Conservation (phyloP, 768 basidiomycete genomes). For the Lentinula sp. region DNA sequence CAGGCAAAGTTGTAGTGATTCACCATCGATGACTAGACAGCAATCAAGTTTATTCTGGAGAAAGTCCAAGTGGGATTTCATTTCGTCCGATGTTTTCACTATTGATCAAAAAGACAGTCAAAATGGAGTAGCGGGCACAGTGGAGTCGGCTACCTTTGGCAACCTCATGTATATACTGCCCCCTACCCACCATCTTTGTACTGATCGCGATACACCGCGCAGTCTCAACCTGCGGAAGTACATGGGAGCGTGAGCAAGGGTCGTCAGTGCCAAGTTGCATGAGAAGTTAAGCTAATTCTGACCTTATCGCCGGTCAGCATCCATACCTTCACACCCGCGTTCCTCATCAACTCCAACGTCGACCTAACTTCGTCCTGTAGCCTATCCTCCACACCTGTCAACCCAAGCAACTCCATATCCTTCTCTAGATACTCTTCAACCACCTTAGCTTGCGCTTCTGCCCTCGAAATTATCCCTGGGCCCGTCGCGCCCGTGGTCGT, state of each 20-base stretch:
- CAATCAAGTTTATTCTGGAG: constrained; percentile 93
- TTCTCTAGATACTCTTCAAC: constrained; percentile 76
- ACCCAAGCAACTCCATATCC: constrained; percentile 85
- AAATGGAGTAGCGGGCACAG: background rate
- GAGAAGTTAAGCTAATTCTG: background rate
- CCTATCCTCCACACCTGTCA: constrained; percentile 99
- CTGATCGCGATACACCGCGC: constrained; percentile 98
- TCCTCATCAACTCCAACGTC: constrained; percentile 86
- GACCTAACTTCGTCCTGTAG: constrained; percentile 88
- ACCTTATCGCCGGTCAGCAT: constrained; percentile 97
- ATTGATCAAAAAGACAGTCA: constrained; percentile 5
- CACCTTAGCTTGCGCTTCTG: constrained; percentile 73
- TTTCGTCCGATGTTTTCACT: constrained; percentile 86
- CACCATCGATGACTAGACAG: constrained; percentile 97
- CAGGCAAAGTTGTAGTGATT: constrained; percentile 90
- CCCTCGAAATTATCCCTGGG: constrained; percentile 74
- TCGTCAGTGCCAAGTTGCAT: background rate
- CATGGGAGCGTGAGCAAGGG: background rate
- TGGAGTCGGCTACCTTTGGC: constrained; percentile 62
- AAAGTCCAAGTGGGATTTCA: constrained; percentile 86
- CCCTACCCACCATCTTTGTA: constrained; percentile 90
- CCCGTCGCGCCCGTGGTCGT: constrained; percentile 69
- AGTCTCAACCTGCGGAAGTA: constrained; percentile 63
- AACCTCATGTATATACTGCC: constrained; percentile 97
- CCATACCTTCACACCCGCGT: constrained; percentile 99